Evolutionary conservation across 306 rosid genomes (phyloP).

Genomic region (Lupinus albus): DNA sequence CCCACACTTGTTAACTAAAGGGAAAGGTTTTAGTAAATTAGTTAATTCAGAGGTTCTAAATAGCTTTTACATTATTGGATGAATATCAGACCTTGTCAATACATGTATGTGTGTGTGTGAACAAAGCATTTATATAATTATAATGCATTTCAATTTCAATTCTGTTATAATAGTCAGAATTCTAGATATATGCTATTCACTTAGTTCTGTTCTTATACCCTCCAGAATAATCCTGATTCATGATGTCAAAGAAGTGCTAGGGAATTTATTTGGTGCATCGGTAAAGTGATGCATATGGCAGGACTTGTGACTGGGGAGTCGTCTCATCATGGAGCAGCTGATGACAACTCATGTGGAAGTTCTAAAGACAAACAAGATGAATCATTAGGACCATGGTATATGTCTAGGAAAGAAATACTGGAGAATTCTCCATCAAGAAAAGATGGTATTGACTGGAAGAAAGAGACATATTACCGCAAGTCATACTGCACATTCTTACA

Average conservation of each 20-base stretch:
- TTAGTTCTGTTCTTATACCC: not conserved
- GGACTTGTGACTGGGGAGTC: slow-evolving; percentile 25
- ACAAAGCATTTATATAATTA: not conserved
- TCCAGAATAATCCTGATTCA: slow-evolving; percentile 27
- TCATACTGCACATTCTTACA: slow-evolving; percentile 93
- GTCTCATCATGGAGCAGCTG: slow-evolving; percentile 17
- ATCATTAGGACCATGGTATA: slow-evolving; percentile 59
- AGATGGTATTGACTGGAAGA: slow-evolving; percentile 89
- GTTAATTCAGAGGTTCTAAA: not conserved
- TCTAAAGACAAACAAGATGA: slow-evolving; percentile 1
- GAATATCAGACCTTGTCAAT: not conserved
- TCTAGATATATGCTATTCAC: slow-evolving; percentile 13
- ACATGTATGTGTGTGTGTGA: not conserved
- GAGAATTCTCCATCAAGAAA: slow-evolving; percentile 85
- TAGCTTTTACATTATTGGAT: not conserved
- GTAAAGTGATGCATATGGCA: slow-evolving; percentile 6
- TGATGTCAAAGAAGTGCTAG: slow-evolving; percentile 6
- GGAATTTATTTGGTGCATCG: slow-evolving; percentile 1
- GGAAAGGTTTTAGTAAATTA: not conserved
- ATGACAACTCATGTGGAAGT: slow-evolving; percentile 3
- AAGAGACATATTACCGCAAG: slow-evolving; percentile 85
- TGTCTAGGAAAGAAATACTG: slow-evolving; percentile 78
- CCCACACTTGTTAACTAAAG: not conserved
- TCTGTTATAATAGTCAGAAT: not conserved
- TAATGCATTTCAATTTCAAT: not conserved